phyloP scores from a whole-genome alignment of 1,284 basidiomycete genomes.

The Flammula alnicola region DNA sequence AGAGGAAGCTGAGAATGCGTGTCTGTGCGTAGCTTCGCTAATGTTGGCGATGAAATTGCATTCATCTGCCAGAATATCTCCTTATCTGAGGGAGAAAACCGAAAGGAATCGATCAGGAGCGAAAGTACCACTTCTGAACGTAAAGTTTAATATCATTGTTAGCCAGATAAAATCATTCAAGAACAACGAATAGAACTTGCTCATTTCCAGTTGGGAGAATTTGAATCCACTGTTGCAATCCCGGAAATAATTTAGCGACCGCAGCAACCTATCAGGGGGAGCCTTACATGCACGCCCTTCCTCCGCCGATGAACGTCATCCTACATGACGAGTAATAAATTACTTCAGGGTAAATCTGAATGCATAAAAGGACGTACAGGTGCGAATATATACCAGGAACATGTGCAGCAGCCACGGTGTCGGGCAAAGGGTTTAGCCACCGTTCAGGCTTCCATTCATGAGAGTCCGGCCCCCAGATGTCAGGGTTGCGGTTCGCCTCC shows the following conservation, averaged over 20 bases:
- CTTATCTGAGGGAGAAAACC: conserved; percentile 28
- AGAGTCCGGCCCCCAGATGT: conserved; percentile 36
- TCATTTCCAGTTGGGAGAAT: conserved; percentile 36
- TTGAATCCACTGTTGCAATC: conserved; percentile 30
- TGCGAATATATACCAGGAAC: conserved; percentile 45
- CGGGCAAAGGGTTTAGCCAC: conserved; percentile 41
- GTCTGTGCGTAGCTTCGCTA: conserved; percentile 8
- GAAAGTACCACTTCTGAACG: conserved; percentile 30
- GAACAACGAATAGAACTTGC: conserved; percentile 14
- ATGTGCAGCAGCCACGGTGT: conserved; percentile 32
- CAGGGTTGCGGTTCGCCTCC: conserved; percentile 42
- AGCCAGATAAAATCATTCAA: background rate
- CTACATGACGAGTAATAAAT: conserved; percentile 21
- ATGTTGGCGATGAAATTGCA: conserved; percentile 28
- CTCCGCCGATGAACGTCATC: conserved; percentile 48
- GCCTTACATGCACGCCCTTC: conserved; percentile 40
- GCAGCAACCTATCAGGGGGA: background rate
- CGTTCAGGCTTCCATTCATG: conserved; percentile 45
- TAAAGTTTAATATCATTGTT: background rate
- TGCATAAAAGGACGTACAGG: conserved; percentile 26
- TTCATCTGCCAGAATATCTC: conserved; percentile 35
- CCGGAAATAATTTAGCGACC: background rate
- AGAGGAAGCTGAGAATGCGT: conserved; percentile 22
- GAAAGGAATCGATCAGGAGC: conserved; percentile 26
- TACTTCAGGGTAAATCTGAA: background rate